Evolutionary conservation across 305 asterid genomes (phyloP), one percentile per base, ranked within the genome.

Genomic region (Fraxinus floribunda): DNA sequence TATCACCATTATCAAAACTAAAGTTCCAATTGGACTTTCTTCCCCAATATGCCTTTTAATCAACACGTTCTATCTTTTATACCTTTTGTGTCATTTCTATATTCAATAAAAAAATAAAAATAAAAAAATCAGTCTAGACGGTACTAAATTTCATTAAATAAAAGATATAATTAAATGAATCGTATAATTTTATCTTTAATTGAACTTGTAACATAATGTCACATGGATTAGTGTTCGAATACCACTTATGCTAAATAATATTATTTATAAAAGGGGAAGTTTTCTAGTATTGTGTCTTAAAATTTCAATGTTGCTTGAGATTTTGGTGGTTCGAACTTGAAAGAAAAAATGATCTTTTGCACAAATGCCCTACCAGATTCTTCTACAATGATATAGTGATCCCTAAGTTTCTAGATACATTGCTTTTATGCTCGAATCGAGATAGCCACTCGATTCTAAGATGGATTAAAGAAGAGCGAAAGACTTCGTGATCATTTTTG

Each of bases 11-110:
- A 78, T 71, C 46, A 80, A 57, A 80, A 38, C 44, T 77, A 57
- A 77, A 78, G 78, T 44, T 79, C 77, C 78, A 81, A 57, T 70
- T 76, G 77, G 62, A 76, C 73, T 62, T 41, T 74, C 78, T 62
- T 70, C 72, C 75, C 85, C 62, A 78, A 9, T 77, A 46, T 34
- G 76, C 72, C 35, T 74, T 81, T n/a, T 11, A 80, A 75, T 29
- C 81, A 78, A 64, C 64, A 75, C 13, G 36, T 55, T 71, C 6
- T 22, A 13, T 44, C 55, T 11, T 44, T 44, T 44, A 4, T 3
- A 68, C 71, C 38, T 76, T 34, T 49, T 36, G 9, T 8, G 79
- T 35, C 79, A 76, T 77, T 44, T 44, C 55, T 44, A 44, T 11
- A 44, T 44, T 44, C 52, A 10, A 10, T 5, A 7, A 32, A 26